Base-by-base conservation (phyloP, 495 filamentous ascomycete species). In the Talaromyces trachyspermus region DNA sequence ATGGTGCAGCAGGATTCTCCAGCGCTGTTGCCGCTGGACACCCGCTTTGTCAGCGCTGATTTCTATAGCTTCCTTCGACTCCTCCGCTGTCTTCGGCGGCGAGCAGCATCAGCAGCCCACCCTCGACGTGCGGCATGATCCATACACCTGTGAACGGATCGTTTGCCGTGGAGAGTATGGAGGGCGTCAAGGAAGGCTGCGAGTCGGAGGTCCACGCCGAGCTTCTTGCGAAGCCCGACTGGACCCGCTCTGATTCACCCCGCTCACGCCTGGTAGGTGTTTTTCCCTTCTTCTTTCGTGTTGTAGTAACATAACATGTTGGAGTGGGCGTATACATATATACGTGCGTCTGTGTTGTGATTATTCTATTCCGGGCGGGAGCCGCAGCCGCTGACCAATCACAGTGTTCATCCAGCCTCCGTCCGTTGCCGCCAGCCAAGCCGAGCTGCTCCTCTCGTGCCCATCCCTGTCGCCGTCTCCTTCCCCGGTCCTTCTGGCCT, bases 191-290 rank as follows among this genome's bases (percentile, higher is more conserved):
- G 74, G 79, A 88, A 54, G 83, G 80, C 20, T 86, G 87, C 54
- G 80, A 89, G 68, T 78, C 77, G 20, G 86, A 86, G 41, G 80
- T 80, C 5, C 77, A 84, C 64, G 77, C 83, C 32, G 83, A 92
- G 70, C 81, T 80, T 57, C 77, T 94, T 52, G 82, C 87, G 39
- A 77, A 74, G 53, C 75, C 83, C 54, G 86, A 91, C 49, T 94
- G 85, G 83, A 68, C 80, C 29, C 79, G 79, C 56, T 83, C 79
- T 33, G 76, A 75, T 14, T 94, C 89, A 18, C 89, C 92, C 88
- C 88, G 7, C 76, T 97, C 74, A 92, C 89, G 59, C 92, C 92
- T 79, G 86, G 90, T 96, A 84, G 66, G 88, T 83, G 53, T 54
- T 56, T 56, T 50, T 43, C n/a, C 36, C 37, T 29, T 54, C 57